These are phyloP conservation scores for Dendrobium nobile DNA, from an alignment of 106 monocot genomes.

Conservation along the genomic window DNA sequence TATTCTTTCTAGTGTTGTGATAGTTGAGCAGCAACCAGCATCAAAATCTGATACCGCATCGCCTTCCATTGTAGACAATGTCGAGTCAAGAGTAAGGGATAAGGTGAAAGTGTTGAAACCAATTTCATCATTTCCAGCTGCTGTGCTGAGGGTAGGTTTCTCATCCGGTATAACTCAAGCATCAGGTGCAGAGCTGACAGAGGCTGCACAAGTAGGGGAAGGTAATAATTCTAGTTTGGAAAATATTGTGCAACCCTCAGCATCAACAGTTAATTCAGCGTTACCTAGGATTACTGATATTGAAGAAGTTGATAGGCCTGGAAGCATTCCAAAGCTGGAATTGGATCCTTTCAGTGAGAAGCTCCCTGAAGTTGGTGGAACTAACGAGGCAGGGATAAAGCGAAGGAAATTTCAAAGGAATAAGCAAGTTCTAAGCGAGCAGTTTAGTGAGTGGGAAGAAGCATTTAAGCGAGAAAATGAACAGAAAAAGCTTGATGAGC, in stretches of 20 bases:
- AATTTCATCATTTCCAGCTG: slow-evolving; percentile 10
- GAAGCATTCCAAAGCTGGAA: slow-evolving; percentile 8
- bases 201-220: slow-evolving; percentile 9
- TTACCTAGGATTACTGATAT: slow-evolving; percentile 14
- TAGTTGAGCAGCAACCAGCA: neutral
- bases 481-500: slow-evolving; percentile 66
- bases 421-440: slow-evolving; percentile 55
- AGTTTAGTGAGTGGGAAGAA: slow-evolving; percentile 87
- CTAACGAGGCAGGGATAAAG: slow-evolving; percentile 46
- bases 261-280: slow-evolving; percentile 4
- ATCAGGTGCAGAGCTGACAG: neutral
- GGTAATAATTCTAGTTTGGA: slow-evolving; percentile 14
- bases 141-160: slow-evolving; percentile 4
- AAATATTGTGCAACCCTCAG: slow-evolving; percentile 11
- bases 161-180: neutral
- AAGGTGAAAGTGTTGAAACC: slow-evolving; percentile 4
- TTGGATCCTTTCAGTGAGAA: slow-evolving; percentile 9
- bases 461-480: slow-evolving; percentile 61
- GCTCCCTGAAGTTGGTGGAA: slow-evolving; percentile 23
- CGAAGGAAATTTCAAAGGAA: slow-evolving; percentile 58
- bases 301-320: slow-evolving; percentile 14
- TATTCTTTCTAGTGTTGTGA: neutral
- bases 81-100: slow-evolving; percentile 1
- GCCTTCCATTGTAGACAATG: neutral
- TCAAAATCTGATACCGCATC: neutral